Conservation (phyloP, 1,284 basidiomycete genomes). For the Volvariella surrecta region DNA sequence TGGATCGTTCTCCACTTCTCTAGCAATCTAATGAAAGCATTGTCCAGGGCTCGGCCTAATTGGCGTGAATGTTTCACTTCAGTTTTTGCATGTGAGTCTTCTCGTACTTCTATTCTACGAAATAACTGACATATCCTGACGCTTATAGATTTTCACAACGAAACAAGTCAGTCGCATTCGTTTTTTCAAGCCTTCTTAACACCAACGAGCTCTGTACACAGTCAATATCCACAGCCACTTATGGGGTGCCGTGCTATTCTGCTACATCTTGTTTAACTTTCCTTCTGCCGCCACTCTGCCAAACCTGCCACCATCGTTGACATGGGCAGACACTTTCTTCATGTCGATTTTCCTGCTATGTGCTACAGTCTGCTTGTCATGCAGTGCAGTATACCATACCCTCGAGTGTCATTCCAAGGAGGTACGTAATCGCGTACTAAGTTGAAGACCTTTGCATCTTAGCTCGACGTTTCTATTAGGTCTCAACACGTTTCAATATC, state of each 20-base stretch:
- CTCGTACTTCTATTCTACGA: constrained; percentile 13
- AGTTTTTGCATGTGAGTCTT: constrained; percentile 61
- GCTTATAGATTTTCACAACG: constrained; percentile 72
- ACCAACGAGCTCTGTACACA: constrained; percentile 21
- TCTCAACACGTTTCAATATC: constrained; percentile 45
- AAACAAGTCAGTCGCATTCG: constrained; percentile 47
- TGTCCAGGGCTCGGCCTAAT: constrained; percentile 47
- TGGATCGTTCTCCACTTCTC: background rate
- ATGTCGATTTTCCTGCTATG: constrained; percentile 66
- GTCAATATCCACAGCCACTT: constrained; percentile 91
- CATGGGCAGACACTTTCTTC: constrained; percentile 57
- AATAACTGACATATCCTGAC: constrained; percentile 8
- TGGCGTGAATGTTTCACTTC: constrained; percentile 63
- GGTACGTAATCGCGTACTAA: constrained; percentile 28
- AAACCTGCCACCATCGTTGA: constrained; percentile 38
- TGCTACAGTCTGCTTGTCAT: constrained; percentile 66
- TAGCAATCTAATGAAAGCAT: constrained; percentile 5
- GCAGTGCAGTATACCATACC: constrained; percentile 75
- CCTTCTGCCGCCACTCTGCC: constrained; percentile 25
- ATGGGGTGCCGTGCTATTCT: constrained; percentile 65
- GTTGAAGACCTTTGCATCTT: background rate
- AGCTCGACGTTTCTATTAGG: constrained; percentile 22
- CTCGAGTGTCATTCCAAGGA: constrained; percentile 65
- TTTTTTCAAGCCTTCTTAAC: constrained; percentile 6
- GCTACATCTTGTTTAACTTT: constrained; percentile 48